Percentiles rank a stretch among this genome's conserved stretches.
Evolutionary conservation across 495 filamentous ascomycete genomes (phyloP).

Genomic region (Xylaria cubensis): DNA sequence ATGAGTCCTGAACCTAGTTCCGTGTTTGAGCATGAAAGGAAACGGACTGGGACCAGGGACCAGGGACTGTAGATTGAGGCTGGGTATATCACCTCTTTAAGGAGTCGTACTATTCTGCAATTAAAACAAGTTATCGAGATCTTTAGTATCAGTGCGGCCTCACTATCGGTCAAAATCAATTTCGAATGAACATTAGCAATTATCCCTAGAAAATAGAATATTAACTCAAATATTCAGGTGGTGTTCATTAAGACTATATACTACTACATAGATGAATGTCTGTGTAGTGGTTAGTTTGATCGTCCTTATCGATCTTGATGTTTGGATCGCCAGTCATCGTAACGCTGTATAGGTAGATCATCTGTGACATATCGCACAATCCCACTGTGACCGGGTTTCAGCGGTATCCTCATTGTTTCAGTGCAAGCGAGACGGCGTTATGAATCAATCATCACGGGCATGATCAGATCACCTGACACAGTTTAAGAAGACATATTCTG

Average conservation of each 20-base stretch:
- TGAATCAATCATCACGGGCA: background rate
- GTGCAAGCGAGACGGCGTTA: background rate
- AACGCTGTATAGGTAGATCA: background rate
- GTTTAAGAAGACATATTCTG: background rate
- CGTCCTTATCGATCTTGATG: background rate
- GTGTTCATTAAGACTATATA: background rate
- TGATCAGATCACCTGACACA: conserved; percentile 15
- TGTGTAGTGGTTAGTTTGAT: background rate
- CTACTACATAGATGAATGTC: background rate
- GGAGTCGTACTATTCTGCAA: background rate
- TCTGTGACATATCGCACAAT: background rate
- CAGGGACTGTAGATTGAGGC: background rate
- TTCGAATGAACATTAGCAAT: background rate
- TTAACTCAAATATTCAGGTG: background rate
- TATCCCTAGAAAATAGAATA: background rate
- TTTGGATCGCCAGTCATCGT: background rate
- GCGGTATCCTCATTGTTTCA: background rate
- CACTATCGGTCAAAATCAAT: background rate
- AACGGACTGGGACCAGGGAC: conserved; percentile 6
- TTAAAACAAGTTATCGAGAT: background rate
- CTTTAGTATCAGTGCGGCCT: background rate
- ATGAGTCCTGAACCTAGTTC: background rate
- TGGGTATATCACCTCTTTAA: background rate
- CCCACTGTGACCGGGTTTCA: background rate
- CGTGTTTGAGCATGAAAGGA: background rate